Base-by-base conservation (phyloP, 1,139 yeast genomes). In the Debaryomyces singareniensis region DNA sequence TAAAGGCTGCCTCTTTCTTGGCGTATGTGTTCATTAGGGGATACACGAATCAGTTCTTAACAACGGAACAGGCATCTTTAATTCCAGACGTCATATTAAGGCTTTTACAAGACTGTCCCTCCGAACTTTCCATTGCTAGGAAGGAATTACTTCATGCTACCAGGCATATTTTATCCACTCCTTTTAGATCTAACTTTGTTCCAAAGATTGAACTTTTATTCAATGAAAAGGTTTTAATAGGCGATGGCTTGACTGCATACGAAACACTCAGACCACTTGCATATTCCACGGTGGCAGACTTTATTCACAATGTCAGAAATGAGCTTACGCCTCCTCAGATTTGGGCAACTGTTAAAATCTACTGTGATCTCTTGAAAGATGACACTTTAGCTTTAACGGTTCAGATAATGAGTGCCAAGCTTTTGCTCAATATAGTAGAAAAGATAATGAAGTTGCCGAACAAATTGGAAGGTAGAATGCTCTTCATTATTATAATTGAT, bases 391-490 rank as follows among this genome's bases (percentile, higher is more conserved):
- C 95, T 1, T 70, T 87, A 35, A 85, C 95, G 5, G 95, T 89
- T 25, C 98, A 93, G 53, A 85, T 91, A 13, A 87, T 91, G 97
- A 85, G 96, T 59, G 96, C 97, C 4, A 91, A 89, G 55, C 64
- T 93, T 22, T 59, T 93, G 22, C 60, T 91, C 39, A 93, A 91
- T 51, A 65, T 93, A 44, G 93, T 91, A 16, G 98, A 93, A 45
- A 67, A 95, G 31, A 83, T 93, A 26, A 71, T 84, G 75, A 83
- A 83, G 46, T 58, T 89, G 43, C 91, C 89, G 6, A 81, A 81
- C 45, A 82, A 84, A 41, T 70, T 76, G 14, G 95, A 91, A 42
- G 94, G 96, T 4, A 71, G 96, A 44, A 93, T 84, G 51, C 61
- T 89, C 31, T 73, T 82, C 47, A 75, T 85, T 74, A 65, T 80